Evolutionary conservation across 225 moss, liverwort and hornwort species (phyloP).

Genomic region (Neckera pumila): DNA sequence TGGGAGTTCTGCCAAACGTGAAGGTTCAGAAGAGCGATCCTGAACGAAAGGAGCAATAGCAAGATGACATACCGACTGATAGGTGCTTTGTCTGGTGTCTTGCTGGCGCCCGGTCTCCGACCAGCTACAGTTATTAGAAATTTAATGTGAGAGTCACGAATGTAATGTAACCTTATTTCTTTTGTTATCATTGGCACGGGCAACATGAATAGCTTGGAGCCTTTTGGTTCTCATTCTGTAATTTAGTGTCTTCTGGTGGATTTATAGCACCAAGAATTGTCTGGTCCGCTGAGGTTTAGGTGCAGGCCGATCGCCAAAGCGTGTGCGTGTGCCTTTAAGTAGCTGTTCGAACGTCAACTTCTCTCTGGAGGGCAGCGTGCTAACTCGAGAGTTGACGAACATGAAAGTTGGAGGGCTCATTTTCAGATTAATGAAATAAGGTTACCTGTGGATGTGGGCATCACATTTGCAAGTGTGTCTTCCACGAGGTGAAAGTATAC

Average conservation of each 20-base stretch:
- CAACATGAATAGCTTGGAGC: background rate
- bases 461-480: background rate
- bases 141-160: background rate
- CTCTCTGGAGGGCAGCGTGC: background rate
- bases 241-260: constrained; percentile 2
- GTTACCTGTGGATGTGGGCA: background rate
- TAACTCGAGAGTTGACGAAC: background rate
- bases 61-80: background rate
- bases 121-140: background rate
- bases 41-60: constrained; percentile 30
- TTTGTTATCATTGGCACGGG: background rate
- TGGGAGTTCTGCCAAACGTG: constrained; percentile 55
- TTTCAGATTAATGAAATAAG: background rate
- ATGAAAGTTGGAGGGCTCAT: background rate
- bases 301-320: background rate
- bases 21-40: constrained; percentile 32
- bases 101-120: background rate
- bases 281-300: background rate
- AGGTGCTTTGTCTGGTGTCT: background rate
- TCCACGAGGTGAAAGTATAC: background rate
- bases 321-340: background rate
- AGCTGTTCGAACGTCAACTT: background rate
- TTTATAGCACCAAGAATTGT: background rate
- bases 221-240: background rate
- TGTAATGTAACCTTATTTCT: constrained; percentile 8